phyloP scores from a whole-genome alignment of 257 asterid genomes.

The Capsicum rhomboideum region DNA sequence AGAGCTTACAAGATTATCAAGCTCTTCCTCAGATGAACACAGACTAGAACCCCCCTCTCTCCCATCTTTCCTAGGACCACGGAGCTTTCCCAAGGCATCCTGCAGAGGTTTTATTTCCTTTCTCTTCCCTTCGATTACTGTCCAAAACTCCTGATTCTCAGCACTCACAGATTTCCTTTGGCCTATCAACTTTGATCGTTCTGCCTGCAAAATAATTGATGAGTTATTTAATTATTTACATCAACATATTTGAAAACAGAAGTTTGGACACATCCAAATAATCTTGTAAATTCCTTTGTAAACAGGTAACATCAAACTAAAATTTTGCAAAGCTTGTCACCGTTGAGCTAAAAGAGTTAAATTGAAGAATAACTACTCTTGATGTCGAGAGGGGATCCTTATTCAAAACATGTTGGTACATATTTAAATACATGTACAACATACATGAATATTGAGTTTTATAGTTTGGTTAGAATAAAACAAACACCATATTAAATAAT shows the following conservation, averaged over 20 bases:
- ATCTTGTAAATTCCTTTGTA: neutral
- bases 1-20: conserved; percentile 55
- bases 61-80: conserved; percentile 32
- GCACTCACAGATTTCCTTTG: conserved; percentile 45
- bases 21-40: conserved; percentile 79
- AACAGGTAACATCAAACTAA: neutral
- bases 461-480: neutral
- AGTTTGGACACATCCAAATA: neutral
- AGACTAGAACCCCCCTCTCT: conserved; percentile 31
- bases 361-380: neutral
- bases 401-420: neutral
- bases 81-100: conserved; percentile 68
- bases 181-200: conserved; percentile 40
- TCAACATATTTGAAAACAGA: neutral
- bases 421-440: neutral
- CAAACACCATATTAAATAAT: neutral
- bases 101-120: conserved; percentile 78
- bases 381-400: neutral
- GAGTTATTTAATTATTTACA: neutral
- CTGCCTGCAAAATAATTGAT: conserved; percentile 38
- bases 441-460: neutral
- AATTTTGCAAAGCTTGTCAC: neutral
- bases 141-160: conserved; percentile 59
- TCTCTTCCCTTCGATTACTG: conserved; percentile 60
- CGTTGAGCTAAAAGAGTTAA: neutral